Evolutionary conservation across 805 yeast species (phyloP).

Genomic region (Lipomyces sp.): DNA sequence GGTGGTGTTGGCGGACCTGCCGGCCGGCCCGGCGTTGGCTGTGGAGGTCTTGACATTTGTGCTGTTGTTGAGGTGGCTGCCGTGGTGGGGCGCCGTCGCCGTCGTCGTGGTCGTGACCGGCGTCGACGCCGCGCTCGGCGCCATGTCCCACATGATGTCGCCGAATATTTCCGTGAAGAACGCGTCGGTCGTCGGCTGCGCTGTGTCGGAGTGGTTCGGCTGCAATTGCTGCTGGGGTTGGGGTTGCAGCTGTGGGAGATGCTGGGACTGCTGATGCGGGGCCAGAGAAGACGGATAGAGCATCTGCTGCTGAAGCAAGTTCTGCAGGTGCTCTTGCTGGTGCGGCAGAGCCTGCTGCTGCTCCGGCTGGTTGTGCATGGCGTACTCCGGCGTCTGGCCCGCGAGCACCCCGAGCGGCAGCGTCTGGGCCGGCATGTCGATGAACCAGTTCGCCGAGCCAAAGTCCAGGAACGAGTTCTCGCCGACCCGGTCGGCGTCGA

Average conservation of each 20-base stretch:
- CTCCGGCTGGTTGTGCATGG: background rate
- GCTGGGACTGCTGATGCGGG: slow-evolving; percentile 9
- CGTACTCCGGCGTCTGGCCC: background rate
- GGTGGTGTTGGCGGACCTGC: too few species aligned
- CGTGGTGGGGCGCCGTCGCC: background rate
- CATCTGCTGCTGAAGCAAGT: slow-evolving; percentile 1
- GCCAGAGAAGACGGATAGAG: too few species aligned
- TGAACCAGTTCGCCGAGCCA: slow-evolving; percentile 23
- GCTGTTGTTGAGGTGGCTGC: background rate
- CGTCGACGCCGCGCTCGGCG: background rate
- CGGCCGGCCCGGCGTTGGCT: too few species aligned
- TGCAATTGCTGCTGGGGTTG: slow-evolving; percentile 9
- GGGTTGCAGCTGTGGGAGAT: too few species aligned
- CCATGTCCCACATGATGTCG: slow-evolving; percentile 22
- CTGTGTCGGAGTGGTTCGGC: background rate
- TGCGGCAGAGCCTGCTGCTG: background rate
- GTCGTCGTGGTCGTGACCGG: too few species aligned
- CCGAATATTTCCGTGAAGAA: slow-evolving; percentile 25
- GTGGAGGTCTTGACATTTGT: too few species aligned
- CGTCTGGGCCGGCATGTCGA: slow-evolving; percentile 17
- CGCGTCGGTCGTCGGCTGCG: slow-evolving; percentile 11
- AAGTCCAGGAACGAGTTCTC: slow-evolving; percentile 27
- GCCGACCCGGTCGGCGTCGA: slow-evolving; percentile 29
- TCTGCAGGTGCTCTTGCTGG: slow-evolving; percentile 12
- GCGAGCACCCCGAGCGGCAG: background rate